A percentile compares a stretch with the other conserved stretches of the same genome.
Conservation (phyloP, 768 basidiomycete species). For the Omphalotus guepiniiformis region DNA sequence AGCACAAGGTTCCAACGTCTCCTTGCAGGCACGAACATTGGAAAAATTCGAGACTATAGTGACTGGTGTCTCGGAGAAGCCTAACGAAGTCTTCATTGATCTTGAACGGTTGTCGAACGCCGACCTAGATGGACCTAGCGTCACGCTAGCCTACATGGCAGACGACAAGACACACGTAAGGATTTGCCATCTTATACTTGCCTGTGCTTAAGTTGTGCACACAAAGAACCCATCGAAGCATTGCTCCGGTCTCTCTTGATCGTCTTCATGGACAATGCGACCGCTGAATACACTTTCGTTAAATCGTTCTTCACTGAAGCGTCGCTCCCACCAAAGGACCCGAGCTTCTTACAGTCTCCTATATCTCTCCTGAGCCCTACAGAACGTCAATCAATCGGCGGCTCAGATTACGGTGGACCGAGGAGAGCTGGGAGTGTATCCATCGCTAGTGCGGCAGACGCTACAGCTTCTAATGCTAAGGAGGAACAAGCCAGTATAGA, state of each 20-base stretch:
- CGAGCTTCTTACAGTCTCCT: conserved; percentile 32
- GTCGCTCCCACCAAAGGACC: conserved; percentile 29
- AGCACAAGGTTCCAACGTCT: too few relatives aligned
- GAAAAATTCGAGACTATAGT: conserved; percentile 72
- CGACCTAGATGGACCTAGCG: conserved; percentile 74
- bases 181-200: conserved; percentile 7
- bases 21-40: conserved; percentile 50
- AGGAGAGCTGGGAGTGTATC: conserved; percentile 28
- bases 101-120: conserved; percentile 59
- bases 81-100: conserved; percentile 33
- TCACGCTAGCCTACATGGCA: conserved; percentile 82
- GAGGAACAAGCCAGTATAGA: conserved; percentile 58
- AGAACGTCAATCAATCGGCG: conserved; percentile 34
- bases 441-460: conserved; percentile 28
- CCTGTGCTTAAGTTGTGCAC: conserved; percentile 15
- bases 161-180: conserved; percentile 86
- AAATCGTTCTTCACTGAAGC: conserved; percentile 71
- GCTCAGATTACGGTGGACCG: conserved; percentile 48
- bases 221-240: conserved; percentile 84
- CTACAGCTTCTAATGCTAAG: conserved; percentile 39
- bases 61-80: conserved; percentile 36
- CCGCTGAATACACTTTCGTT: conserved; percentile 87
- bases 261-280: conserved; percentile 93
- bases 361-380: conserved; percentile 39
- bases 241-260: conserved; percentile 81